Base-by-base conservation (phyloP, 108 stramenopile genomes). In the Nannochloropsis gaditana region DNA sequence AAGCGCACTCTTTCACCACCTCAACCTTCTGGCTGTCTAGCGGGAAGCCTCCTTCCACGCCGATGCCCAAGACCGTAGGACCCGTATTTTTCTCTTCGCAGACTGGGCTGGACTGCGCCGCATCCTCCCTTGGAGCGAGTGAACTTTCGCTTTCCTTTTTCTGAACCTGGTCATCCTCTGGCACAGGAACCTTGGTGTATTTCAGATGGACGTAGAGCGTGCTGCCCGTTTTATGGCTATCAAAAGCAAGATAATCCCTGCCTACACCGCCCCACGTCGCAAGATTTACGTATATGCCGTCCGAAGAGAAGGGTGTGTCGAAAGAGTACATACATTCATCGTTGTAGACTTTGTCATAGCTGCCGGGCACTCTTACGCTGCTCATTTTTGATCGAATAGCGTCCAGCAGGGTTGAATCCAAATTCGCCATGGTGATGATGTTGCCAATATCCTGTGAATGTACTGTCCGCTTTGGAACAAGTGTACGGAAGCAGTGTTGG, bases 21-120 rank as follows among this genome's bases (percentile, higher is more conserved):
- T 96, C 93, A 17, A 87, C 87, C 86, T 91, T 93, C 42, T 95
- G 96, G 42, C 92, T 93, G 45, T 95, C 95, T 41, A 94, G 91
- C 43, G 88, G 87, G 90, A 97, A 99, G 41, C 98, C 98, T 43
- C 98, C 98, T 79, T 94, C 94, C 31, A 97, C 92, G 17, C 97
- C 97, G 43, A 99, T 90, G 9, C 93, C 98, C 31, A 99, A 83
- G 80, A 95, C 95, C 41, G 95, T 95, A 9, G 91, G 92, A 11
- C 41, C 80, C 43, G 31, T 31, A 31, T 31, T 31, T 31, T 31
- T 2, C 8, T 42, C 21, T 90, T 86, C 11, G 43, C 41, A 44
- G 42, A 82, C 84, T 9, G 82, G 86, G 59, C 59, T n/a, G 15
- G 4, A 15, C 5, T 15, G 2, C 2, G 59, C 59, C 15, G 59